Conservation (phyloP, 1,284 basidiomycete genomes). For the Vanrija humicola region DNA sequence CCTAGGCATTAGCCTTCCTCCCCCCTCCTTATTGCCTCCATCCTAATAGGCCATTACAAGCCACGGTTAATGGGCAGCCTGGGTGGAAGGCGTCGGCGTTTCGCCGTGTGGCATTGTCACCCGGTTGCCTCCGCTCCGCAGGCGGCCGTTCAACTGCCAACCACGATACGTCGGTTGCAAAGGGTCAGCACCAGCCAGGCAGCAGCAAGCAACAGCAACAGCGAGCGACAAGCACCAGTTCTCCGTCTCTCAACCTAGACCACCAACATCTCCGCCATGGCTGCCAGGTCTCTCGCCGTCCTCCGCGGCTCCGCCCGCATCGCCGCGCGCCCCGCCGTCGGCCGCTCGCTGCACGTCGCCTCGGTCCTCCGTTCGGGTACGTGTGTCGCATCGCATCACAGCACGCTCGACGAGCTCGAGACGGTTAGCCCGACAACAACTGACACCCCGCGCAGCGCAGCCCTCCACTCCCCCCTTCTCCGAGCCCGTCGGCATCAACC, state of each 20-base stretch:
- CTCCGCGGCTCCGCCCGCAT: constrained; percentile 16
- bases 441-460: constrained; percentile 14
- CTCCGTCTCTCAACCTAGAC: neutral
- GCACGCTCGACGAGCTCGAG: too few relatives aligned
- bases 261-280: constrained; percentile 22
- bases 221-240: too few relatives aligned
- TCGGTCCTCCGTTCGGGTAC: constrained; percentile 26
- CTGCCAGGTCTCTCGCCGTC: constrained; percentile 27
- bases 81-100: too few relatives aligned
- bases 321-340: constrained; percentile 4
- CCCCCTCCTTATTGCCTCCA: too few relatives aligned
- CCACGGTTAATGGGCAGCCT: too few relatives aligned
- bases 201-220: neutral
- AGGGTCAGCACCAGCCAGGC: neutral
- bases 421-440: neutral
- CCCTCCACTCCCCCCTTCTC: constrained; percentile 68
- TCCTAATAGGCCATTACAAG: too few relatives aligned
- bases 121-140: too few relatives aligned
- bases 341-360: constrained; percentile 30
- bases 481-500: constrained; percentile 82
- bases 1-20: too few relatives aligned
- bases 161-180: neutral
- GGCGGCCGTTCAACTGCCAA: neutral
- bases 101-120: too few relatives aligned
- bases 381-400: constrained; percentile 5